Evolutionary conservation across 495 filamentous ascomycete genomes (phyloP), one percentile per base, ranked within the genome.

Genomic region (Xylaria sp.): DNA sequence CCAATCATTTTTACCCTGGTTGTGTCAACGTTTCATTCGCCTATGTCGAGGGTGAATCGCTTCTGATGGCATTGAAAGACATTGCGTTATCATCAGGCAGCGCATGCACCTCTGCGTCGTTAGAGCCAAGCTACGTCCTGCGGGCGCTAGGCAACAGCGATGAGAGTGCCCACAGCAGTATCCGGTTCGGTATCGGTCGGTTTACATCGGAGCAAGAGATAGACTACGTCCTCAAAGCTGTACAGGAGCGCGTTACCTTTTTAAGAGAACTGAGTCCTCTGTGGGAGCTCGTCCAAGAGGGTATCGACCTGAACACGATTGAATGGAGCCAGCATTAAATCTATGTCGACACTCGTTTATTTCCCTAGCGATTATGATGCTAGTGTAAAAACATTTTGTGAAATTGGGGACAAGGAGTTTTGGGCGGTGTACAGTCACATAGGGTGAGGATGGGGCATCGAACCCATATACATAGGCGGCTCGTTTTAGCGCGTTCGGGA

Each of bases 11-110:
- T 82, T 99, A 98, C 81, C 94, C 97, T 15, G 96, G 96, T 74
- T 99, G 97, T 79, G 95, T 99, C 69, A 99, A 99, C 79, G 90
- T 99, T 52, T 99, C 96, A 6, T 99, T 99, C 76, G 96, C 96
- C 52, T 99, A 98, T 78, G 92, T 99, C 21, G 96, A 99, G 82
- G 96, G 96, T 67, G 96, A 99, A 80, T 98, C 95, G 6, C 91
- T 99, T 5, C 87, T 99, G 67, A 99, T 99, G 96, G 96, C 96
- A 2, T 84, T 99, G 65, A 98, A 98, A 81, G 97, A 99, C 77
- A 97, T 99, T 83, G 96, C 96, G 0, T 85, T 99, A 19, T 98
- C 96, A 48, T 98, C 97, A 2, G 96, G 96, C 63, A 97, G 94
- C 76, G 96, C 96, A 8, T 99, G 96, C 82, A 99, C 96, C 12